Base-by-base conservation (phyloP, 1,139 yeast genomes). In the Dujonia santamariae region DNA sequence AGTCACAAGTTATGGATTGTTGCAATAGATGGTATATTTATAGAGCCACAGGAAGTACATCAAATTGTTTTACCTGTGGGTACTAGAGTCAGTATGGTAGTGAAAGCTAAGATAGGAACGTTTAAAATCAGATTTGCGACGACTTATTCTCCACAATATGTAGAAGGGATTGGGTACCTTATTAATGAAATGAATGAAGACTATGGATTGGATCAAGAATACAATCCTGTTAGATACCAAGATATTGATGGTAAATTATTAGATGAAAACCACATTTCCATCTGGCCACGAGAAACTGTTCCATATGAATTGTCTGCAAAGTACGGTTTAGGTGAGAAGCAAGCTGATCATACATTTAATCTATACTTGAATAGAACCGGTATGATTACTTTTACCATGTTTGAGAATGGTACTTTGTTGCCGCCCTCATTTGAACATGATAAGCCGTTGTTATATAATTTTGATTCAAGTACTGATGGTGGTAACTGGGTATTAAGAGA, bases 1-100 rank as follows among this genome's bases (percentile, higher is more conserved):
- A 63, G 56, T 34, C 69, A 63, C 36, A 47, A 46, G n/a, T 31
- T 63, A 22, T 44, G 49, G 26, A 50, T 61, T 3, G 45, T 63
- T 15, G 63, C 63, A 4, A 50, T 61, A 9, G 68, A 47, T 36
- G 68, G 68, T 2, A 41, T 48, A 3, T 63, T 52, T 35, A 48
- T 57, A 11, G 29, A 47, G 13, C 67, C 69, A 6, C 34, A 33
- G 12, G 32, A 32, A 7, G 55, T 43, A 6, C 49, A 57, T 27
- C 60, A 53, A 28, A 30, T 54, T 6, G 48, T 46, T 18, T 44
- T 56, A 30, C 65, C 62, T 3, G 61, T 54, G 35, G 69, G 61
- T 6, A 46, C 61, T 7, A 36, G 65, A 26, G 40, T 53, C 20
- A 48, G 63, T 2, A 43, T 56, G 7, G 32, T 59, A 5, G 50